phyloP scores from a whole-genome alignment of 208 protist species.

The Herpetomonas samuelpessoai region DNA sequence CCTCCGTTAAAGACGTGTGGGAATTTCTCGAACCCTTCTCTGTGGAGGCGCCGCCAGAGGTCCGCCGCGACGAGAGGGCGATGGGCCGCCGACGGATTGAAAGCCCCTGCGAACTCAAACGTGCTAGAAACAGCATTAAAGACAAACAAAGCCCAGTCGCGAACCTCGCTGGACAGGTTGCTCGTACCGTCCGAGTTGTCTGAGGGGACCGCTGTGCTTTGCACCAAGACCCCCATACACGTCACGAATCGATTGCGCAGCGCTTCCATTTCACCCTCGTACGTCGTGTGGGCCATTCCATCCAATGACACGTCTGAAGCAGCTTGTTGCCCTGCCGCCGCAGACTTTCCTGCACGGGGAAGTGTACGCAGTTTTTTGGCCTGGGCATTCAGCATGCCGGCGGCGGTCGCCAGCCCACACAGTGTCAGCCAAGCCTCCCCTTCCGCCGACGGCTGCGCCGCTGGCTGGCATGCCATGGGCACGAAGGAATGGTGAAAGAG shows the following conservation, averaged over 20 bases:
- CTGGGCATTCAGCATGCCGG: background rate
- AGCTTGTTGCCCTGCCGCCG: too few species aligned
- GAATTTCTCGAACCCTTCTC: constrained; percentile 22
- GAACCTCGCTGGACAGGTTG: too few species aligned
- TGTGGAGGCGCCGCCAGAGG: constrained; percentile 43
- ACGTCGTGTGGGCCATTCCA: too few species aligned
- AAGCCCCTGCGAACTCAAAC: constrained; percentile 29
- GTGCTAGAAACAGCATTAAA: constrained; percentile 17
- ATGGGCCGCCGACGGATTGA: constrained; percentile 9
- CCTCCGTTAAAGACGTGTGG: constrained; percentile 54
- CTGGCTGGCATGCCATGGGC: background rate
- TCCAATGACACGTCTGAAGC: too few species aligned
- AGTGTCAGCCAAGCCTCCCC: background rate
- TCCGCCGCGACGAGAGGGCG: constrained; percentile 28
- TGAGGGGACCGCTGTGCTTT: too few species aligned
- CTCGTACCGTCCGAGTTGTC: too few species aligned
- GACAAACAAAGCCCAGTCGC: constrained; percentile 10
- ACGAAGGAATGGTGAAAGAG: background rate
- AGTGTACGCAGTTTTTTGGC: background rate
- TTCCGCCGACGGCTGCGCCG: background rate
- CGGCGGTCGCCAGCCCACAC: background rate
- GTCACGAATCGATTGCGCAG: too few species aligned
- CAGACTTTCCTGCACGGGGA: too few species aligned
- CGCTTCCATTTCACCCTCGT: too few species aligned
- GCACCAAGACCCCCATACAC: too few species aligned